Conservation (phyloP, 1,284 basidiomycete genomes). For the Ceratobasidium sp. region DNA sequence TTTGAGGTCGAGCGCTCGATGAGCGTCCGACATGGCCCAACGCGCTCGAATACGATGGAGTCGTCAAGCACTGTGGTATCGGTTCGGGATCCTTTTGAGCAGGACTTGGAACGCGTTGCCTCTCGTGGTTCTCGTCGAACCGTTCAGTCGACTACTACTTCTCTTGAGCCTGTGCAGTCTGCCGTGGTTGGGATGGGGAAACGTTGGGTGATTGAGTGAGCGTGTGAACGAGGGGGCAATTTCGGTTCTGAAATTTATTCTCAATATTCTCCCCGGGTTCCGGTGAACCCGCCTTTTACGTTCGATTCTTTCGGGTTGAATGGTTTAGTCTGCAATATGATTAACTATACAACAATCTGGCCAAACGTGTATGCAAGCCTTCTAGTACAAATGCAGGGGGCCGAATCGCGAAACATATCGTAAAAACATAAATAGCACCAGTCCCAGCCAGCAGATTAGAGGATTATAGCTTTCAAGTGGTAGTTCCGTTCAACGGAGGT, state of each 20-base stretch:
- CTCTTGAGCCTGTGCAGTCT: conserved; percentile 26
- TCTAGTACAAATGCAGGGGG: conserved; percentile 40
- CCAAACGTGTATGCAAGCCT: conserved; percentile 39
- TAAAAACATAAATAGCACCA: conserved; percentile 30
- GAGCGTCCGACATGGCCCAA: background rate
- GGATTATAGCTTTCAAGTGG: background rate
- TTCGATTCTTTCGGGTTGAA: conserved; percentile 19
- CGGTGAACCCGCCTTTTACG: background rate
- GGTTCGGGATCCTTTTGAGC: conserved; percentile 36
- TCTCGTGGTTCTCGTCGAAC: conserved; percentile 1
- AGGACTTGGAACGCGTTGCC: conserved; percentile 37
- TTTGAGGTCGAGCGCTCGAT: conserved; percentile 30
- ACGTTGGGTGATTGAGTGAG: conserved; percentile 53
- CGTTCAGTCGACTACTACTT: conserved; percentile 34
- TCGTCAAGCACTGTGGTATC: background rate
- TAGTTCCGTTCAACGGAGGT: conserved; percentile 10
- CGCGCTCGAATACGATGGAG: conserved; percentile 2
- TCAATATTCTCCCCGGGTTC: conserved; percentile 14
- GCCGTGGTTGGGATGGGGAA: conserved; percentile 41
- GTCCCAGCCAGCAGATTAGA: background rate
- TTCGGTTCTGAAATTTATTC: background rate
- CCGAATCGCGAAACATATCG: conserved; percentile 13
- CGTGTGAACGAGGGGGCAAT: background rate
- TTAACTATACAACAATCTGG: conserved; percentile 44
- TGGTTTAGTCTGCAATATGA: conserved; percentile 1